Evolutionary conservation across 2,329 filamentous ascomycete species (phyloP).

Genomic region (Trichoderma sp.): DNA sequence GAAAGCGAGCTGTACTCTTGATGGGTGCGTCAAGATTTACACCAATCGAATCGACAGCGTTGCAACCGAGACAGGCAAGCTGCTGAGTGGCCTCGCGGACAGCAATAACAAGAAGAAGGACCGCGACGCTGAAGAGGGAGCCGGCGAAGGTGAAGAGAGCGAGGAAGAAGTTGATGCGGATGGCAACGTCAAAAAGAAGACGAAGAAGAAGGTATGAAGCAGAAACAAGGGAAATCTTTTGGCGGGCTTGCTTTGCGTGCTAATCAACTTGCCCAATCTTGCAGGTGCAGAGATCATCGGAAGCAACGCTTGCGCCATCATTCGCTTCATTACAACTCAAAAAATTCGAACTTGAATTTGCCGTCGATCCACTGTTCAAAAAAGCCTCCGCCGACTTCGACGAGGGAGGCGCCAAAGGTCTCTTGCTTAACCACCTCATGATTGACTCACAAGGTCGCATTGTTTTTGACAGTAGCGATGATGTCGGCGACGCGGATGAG

Average conservation of each 20-base stretch:
- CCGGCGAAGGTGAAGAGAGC: slow-evolving; percentile 67
- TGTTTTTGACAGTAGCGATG: slow-evolving; percentile 97
- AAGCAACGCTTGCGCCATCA: slow-evolving; percentile 87
- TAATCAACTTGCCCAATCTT: slow-evolving; percentile 2
- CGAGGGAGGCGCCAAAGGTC: slow-evolving; percentile 92
- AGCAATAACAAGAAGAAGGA: slow-evolving; percentile 76
- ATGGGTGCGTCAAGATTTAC: slow-evolving; percentile 99
- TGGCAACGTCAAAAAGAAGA: slow-evolving; percentile 60
- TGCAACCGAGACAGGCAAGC: slow-evolving; percentile 92
- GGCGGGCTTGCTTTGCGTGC: neutral
- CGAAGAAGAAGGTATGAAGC: slow-evolving; percentile 69
- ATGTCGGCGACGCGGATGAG: slow-evolving; percentile 57
- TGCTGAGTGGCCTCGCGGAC: slow-evolving; percentile 90
- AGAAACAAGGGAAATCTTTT: neutral
- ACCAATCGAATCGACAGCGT: slow-evolving; percentile 98
- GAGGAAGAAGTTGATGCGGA: slow-evolving; percentile 66
- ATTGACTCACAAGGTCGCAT: slow-evolving; percentile 91
- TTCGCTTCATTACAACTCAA: slow-evolving; percentile 90
- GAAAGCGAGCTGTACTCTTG: slow-evolving; percentile 94
- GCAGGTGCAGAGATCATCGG: slow-evolving; percentile 73
- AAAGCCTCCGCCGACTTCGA: slow-evolving; percentile 98
- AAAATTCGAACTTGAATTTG: slow-evolving; percentile 96
- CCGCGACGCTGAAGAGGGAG: slow-evolving; percentile 63
- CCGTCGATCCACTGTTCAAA: slow-evolving; percentile 97
- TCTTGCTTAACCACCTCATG: slow-evolving; percentile 93